phyloP scores from a whole-genome alignment of 1,284 basidiomycete species.

The Ganoderma multipileum region DNA sequence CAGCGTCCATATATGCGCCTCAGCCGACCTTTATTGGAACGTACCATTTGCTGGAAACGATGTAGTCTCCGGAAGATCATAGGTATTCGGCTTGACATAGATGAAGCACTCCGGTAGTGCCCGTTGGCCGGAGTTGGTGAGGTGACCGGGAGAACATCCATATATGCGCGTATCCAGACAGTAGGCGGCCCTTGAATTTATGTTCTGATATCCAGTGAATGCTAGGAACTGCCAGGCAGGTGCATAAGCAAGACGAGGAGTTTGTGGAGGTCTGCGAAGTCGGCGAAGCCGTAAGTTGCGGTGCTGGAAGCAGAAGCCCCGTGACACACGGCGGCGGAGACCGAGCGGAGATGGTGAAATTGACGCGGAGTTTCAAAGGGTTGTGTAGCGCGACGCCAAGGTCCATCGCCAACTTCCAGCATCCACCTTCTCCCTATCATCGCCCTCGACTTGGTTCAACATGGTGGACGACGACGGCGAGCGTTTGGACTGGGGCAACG shows the following conservation, averaged over 20 bases:
- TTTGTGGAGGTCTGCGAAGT: neutral
- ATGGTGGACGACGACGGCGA: slow-evolving; percentile 74
- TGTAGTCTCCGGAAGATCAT: slow-evolving; percentile 80
- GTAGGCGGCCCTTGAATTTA: neutral
- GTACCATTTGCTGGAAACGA: slow-evolving; percentile 87
- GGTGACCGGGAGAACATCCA: slow-evolving; percentile 66
- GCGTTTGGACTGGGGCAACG: slow-evolving; percentile 77
- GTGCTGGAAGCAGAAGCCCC: neutral
- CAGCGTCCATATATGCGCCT: slow-evolving; percentile 3
- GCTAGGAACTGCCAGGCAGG: neutral
- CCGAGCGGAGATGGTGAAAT: neutral
- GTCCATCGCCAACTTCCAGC: slow-evolving; percentile 15
- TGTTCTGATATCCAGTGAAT: neutral
- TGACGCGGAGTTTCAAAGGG: neutral
- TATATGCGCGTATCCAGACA: slow-evolving; percentile 40
- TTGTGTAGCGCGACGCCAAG: slow-evolving; percentile 11
- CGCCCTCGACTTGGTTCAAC: slow-evolving; percentile 14
- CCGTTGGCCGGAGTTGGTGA: slow-evolving; percentile 47
- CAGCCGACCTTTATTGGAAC: slow-evolving; percentile 26
- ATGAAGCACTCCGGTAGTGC: slow-evolving; percentile 40
- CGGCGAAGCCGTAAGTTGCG: neutral
- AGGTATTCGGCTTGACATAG: slow-evolving; percentile 65
- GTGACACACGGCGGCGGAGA: slow-evolving; percentile 3
- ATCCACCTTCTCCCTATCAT: slow-evolving; percentile 7
- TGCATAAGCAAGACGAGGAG: neutral